phyloP scores from a whole-genome alignment of 1,284 basidiomycete genomes.

The Farysia itapuensis region DNA sequence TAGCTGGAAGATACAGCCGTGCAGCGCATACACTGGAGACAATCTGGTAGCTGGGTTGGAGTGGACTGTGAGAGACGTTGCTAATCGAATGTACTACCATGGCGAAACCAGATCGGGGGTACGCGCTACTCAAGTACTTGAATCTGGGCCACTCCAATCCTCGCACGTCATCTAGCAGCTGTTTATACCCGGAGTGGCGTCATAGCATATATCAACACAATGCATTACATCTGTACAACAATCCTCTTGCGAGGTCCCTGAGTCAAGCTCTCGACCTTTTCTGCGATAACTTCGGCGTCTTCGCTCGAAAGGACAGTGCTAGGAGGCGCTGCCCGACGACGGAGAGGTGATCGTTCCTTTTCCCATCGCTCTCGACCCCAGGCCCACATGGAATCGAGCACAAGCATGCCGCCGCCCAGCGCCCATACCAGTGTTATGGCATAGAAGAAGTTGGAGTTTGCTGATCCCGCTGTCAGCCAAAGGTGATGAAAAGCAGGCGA shows the following conservation, averaged over 20 bases:
- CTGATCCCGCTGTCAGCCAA: constrained; percentile 88
- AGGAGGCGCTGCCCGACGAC: too few relatives aligned
- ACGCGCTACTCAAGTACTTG: background rate
- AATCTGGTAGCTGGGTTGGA: constrained; percentile 83
- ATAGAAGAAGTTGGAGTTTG: constrained; percentile 98
- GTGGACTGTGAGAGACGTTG: constrained; percentile 92
- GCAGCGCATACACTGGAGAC: constrained; percentile 85
- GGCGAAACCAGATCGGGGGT: constrained; percentile 2
- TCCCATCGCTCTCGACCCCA: constrained; percentile 55
- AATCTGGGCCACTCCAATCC: too few relatives aligned
- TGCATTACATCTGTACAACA: constrained; percentile 2
- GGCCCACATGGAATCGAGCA: constrained; percentile 80
- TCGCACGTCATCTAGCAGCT: too few relatives aligned
- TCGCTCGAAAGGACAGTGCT: too few relatives aligned
- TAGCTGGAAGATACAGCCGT: constrained; percentile 85
- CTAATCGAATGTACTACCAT: constrained; percentile 56
- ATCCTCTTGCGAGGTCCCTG: background rate
- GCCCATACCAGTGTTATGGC: constrained; percentile 92
- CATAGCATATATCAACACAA: too few relatives aligned
- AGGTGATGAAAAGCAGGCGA: constrained; percentile 88
- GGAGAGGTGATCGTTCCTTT: constrained; percentile 27
- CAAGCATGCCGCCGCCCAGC: constrained; percentile 77
- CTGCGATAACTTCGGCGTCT: too few relatives aligned
- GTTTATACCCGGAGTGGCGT: too few relatives aligned
- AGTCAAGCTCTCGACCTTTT: too few relatives aligned